phyloP scores from a whole-genome alignment of 2,329 filamentous ascomycete genomes.

The Pseudogymnoascus sp. region DNA sequence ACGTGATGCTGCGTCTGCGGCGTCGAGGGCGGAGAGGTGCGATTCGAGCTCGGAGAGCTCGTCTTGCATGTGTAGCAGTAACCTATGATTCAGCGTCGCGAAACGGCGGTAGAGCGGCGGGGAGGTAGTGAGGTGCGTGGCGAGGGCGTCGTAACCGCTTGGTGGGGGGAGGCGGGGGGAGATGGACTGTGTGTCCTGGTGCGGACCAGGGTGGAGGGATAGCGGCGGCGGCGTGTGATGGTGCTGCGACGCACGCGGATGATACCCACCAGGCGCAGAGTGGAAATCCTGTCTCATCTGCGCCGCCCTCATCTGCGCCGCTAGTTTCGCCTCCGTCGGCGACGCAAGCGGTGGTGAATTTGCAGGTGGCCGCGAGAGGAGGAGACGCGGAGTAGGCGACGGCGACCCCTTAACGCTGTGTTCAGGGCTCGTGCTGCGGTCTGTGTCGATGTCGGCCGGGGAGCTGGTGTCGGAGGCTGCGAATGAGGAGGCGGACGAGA shows the following conservation, averaged over 20 bases:
- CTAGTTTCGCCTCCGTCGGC: conserved; percentile 23
- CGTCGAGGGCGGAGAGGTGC: conserved; percentile 62
- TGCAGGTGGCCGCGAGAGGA: background rate
- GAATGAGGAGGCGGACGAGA: background rate
- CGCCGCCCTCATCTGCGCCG: conserved; percentile 25
- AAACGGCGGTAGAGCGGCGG: conserved; percentile 75
- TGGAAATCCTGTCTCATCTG: conserved; percentile 24
- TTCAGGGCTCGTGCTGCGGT: conserved; percentile 38
- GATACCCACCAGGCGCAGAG: conserved; percentile 21
- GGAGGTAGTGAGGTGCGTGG: conserved; percentile 41
- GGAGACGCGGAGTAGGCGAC: background rate
- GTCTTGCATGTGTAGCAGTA: conserved; percentile 77
- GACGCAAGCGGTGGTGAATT: conserved; percentile 14
- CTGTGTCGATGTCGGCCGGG: conserved; percentile 34
- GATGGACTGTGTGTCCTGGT: conserved; percentile 27
- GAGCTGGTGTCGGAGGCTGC: background rate
- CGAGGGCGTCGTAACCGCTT: conserved; percentile 56
- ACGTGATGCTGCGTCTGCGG: conserved; percentile 40
- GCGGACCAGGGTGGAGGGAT: conserved; percentile 31
- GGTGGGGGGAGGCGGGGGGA: conserved; percentile 18
- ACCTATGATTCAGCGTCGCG: conserved; percentile 69
- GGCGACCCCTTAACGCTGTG: conserved; percentile 30
- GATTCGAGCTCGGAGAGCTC: conserved; percentile 76
- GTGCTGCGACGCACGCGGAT: background rate
- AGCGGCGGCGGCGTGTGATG: conserved; percentile 15